phyloP scores from a whole-genome alignment of 148 eudicot genomes.

The Agrostemma githago region DNA sequence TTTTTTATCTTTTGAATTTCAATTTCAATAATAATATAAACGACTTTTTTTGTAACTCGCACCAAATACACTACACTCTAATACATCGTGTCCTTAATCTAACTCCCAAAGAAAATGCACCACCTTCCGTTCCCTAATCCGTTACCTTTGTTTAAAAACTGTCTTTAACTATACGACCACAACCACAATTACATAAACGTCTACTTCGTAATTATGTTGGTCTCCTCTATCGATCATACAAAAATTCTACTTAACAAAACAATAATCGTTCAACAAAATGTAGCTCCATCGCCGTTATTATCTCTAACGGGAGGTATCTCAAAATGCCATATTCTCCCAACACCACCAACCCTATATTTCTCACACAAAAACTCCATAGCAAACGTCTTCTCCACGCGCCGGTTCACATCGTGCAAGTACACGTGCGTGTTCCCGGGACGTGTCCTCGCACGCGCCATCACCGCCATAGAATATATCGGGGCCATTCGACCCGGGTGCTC shows the following conservation, averaged over 20 bases:
- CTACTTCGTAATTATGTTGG: background rate
- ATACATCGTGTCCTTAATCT: too few relatives aligned
- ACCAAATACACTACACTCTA: too few relatives aligned
- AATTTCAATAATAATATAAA: too few relatives aligned
- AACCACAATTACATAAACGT: background rate
- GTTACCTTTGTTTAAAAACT: background rate
- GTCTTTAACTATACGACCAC: background rate
- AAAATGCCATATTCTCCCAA: conserved; percentile 47
- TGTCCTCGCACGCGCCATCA: conserved; percentile 41
- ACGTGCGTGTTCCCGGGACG: conserved; percentile 36
- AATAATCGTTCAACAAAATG: conserved; percentile 24
- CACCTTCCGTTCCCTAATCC: too few relatives aligned
- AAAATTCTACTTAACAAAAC: background rate
- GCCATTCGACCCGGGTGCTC: conserved; percentile 47
- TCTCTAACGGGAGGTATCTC: conserved; percentile 34
- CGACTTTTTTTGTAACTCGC: too few relatives aligned
- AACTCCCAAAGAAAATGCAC: too few relatives aligned
- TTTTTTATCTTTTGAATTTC: too few relatives aligned
- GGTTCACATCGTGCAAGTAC: conserved; percentile 39
- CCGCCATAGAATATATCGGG: conserved; percentile 42
- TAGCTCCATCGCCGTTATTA: background rate
- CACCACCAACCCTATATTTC: conserved; percentile 33
- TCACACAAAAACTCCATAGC: conserved; percentile 47
- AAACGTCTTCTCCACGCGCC: conserved; percentile 32
- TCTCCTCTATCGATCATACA: background rate